Evolutionary conservation across 2,329 filamentous ascomycete species (phyloP).

Genomic region (Xylaria sp.): DNA sequence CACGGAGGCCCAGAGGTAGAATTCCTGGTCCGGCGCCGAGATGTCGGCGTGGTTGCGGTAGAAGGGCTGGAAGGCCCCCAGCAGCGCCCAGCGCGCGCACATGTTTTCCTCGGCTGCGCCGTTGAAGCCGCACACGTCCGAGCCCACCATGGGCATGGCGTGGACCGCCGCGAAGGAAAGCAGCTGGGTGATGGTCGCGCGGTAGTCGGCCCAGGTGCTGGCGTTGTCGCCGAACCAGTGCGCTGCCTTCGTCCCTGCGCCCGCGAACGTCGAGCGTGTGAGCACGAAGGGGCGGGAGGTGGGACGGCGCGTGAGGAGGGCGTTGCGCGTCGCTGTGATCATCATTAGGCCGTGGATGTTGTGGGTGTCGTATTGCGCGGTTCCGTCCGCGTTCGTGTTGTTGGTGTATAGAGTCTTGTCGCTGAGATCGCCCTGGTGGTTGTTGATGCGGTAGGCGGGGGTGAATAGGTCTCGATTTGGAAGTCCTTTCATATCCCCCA

Average conservation of each 20-base stretch:
- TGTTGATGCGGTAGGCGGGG: constrained; percentile 69
- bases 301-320: constrained; percentile 68
- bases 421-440: constrained; percentile 55
- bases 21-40: constrained; percentile 62
- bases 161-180: constrained; percentile 62
- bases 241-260: constrained; percentile 67
- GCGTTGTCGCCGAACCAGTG: constrained; percentile 59
- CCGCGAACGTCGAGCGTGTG: constrained; percentile 73
- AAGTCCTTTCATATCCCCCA: constrained; percentile 61
- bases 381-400: constrained; percentile 68
- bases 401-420: constrained; percentile 67
- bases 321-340: constrained; percentile 64
- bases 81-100: constrained; percentile 75
- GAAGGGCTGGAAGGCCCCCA: constrained; percentile 76
- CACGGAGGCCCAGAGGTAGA: constrained; percentile 73
- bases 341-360: constrained; percentile 75
- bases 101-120: constrained; percentile 68
- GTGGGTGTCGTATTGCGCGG: constrained; percentile 73
- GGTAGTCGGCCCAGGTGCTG: constrained; percentile 61
- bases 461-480: constrained; percentile 68
- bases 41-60: constrained; percentile 74
- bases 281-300: constrained; percentile 69
- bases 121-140: constrained; percentile 74
- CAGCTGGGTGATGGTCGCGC: constrained; percentile 60
- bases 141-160: constrained; percentile 65